phyloP scores from a whole-genome alignment of 1,284 basidiomycete genomes.

The Apiotrichum gamsii region DNA sequence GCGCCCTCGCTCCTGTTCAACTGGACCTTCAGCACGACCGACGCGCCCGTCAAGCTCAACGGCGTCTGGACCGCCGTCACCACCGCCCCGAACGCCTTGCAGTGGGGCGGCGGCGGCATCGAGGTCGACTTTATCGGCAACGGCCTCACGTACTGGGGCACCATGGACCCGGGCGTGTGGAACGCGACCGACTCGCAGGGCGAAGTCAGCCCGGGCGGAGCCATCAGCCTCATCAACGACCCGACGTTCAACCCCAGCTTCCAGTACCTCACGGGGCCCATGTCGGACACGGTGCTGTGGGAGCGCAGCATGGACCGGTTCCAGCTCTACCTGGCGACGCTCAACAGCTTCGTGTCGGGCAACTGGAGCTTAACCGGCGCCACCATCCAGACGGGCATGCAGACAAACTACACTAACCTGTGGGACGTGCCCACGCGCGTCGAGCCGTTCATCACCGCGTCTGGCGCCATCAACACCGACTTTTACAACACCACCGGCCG shows the following conservation, averaged over 20 bases:
- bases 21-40: not conserved
- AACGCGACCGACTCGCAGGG: not conserved
- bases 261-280: too few species aligned
- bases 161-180: not conserved
- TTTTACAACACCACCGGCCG: slow-evolving; percentile 1
- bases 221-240: not conserved
- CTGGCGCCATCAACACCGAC: not conserved
- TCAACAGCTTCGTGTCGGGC: not conserved
- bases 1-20: not conserved
- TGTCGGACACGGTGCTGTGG: not conserved
- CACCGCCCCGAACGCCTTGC: too few species aligned
- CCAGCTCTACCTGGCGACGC: not conserved
- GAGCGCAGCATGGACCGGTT: not conserved
- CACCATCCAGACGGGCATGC: not conserved
- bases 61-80: not conserved
- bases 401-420: not conserved
- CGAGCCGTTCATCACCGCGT: not conserved
- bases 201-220: not conserved
- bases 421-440: not conserved
- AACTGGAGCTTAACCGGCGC: not conserved
- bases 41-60: not conserved
- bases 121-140: not conserved
- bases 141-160: not conserved
- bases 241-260: not conserved
- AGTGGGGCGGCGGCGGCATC: too few species aligned